A percentile compares a stretch with the other conserved stretches of the same genome.
Conservation (phyloP, 192 early-diverging fungal species). For the Podila clonocystis region DNA sequence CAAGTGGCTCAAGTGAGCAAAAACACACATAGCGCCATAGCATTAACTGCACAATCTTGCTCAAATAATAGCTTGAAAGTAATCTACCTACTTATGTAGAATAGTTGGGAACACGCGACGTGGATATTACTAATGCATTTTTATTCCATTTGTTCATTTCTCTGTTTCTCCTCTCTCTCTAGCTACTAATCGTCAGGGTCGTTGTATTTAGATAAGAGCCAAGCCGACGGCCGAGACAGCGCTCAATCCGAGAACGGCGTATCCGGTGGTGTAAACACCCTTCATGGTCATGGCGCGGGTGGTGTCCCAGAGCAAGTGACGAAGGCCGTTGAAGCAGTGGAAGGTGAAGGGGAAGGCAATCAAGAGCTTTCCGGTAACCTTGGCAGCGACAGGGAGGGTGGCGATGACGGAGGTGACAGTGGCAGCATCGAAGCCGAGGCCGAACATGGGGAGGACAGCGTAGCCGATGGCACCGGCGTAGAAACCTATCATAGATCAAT, state of each 20-base stretch:
- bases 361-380: slow-evolving; percentile 77
- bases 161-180: neutral
- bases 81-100: too few relatives aligned
- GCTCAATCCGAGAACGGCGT: slow-evolving; percentile 74
- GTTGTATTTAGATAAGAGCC: slow-evolving; percentile 60
- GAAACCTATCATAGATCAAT: slow-evolving; percentile 50
- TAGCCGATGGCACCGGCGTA: slow-evolving; percentile 79
- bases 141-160: neutral
- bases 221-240: slow-evolving; percentile 64
- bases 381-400: slow-evolving; percentile 69
- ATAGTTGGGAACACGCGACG: too few relatives aligned
- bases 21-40: neutral
- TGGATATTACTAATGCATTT: neutral
- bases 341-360: slow-evolving; percentile 79
- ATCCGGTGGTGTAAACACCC: slow-evolving; percentile 87
- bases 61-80: too few relatives aligned
- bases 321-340: slow-evolving; percentile 87
- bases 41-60: neutral
- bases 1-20: slow-evolving; percentile 48
- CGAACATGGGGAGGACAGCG: slow-evolving; percentile 68
- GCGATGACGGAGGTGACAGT: slow-evolving; percentile 73
- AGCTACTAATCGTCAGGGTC: neutral
- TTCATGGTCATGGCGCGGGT: slow-evolving; percentile 72
- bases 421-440: slow-evolving; percentile 71
- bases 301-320: slow-evolving; percentile 94